Base-by-base conservation (phyloP, 2,329 filamentous ascomycete genomes). In the Boeremia exigua region DNA sequence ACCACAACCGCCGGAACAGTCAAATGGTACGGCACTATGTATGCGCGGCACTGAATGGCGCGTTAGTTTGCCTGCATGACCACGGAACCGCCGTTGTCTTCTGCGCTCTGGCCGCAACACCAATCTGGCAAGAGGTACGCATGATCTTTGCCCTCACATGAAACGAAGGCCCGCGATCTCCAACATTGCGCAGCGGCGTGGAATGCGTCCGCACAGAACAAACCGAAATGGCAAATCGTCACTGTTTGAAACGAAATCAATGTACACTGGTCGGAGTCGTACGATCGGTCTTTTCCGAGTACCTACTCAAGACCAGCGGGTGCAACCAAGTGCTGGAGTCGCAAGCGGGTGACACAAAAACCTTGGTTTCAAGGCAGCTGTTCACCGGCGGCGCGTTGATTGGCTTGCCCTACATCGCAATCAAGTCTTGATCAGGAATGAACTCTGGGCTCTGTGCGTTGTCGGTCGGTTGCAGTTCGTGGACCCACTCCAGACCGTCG, bases 371-470 rank as follows among this genome's bases (percentile, higher is more conserved):
- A 40, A 66, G 65, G 62, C 60, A 68, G 60, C 63, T 61, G 59
- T 50, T 50, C 46, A 45, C 56, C 47, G 40, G 36, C 28, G 15
- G n/a, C 19, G 12, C 33, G 34, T 52, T 50, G 54, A 70, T 73
- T 69, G 66, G 66, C 45, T 48, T 54, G 40, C 36, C 54, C 50
- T 68, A 62, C 59, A 61, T 53, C 46, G 62, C 59, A 65, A 44
- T 52, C 50, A 51, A 54, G 58, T 50, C 59, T 58, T 42, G 36
- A 63, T 56, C 49, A 54, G 55, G 54, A 61, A 56, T 69, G 54
- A 32, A 62, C 38, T 48, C 62, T 71, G 61, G 68, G 62, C 57
- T 67, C 59, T 62, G 68, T 73, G 71, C 65, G 71, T 65, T 74
- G 71, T 70, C 69, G 55, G 58, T 67, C 65, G 68, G 19, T 25